Evolutionary conservation across 192 early-diverging fungal species (phyloP), one percentile per base, ranked within the genome.

Genomic region (Thamnidium elegans): DNA sequence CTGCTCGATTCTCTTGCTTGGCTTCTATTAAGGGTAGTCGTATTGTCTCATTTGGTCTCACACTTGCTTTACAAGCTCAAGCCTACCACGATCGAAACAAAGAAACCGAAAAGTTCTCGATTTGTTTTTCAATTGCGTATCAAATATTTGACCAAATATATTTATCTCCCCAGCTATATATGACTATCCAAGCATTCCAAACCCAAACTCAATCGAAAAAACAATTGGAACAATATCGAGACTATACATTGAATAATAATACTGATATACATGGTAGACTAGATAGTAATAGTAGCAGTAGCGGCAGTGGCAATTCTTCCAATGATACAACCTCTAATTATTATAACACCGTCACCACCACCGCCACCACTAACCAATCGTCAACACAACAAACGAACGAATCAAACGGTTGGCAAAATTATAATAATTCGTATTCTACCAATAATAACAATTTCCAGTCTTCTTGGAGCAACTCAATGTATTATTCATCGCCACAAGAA

Each of bases 21-120:
- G 42, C 20, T 20, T 43, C 58, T 14, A 59, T 59, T 14, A 39
- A 59, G 5, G 58, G 58, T 15, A 59, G 43, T 43, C 58, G 58
- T 26, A 39, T 59, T 10, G 42, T 59, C 9, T 43, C 58, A 0
- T 45, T 45, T 26, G 11, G 36, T 14, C 14, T 59, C 13, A 59
- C 43, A 26, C 23, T 59, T 7, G 10, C 20, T 1, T 7, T 59
- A 7, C 58, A 59, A 26, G 20, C 36, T 14, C 58, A 39, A 23
- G 19, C 21, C 13, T 44, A 44, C 11, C 36, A 43, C 11, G 36
- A 59, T 23, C 58, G n/a, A 6, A 45, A 39, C 9, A 20, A 11
- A 56, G 34, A n/a, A n/a, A 56, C 1, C 9, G 34, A 17, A 56
- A 17, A 34, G 9, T 56, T n/a, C 31, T 39, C 30, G 4, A 31